Conservation (phyloP, 2,329 filamentous ascomycete genomes). For the Talaromyces pinophilus region DNA sequence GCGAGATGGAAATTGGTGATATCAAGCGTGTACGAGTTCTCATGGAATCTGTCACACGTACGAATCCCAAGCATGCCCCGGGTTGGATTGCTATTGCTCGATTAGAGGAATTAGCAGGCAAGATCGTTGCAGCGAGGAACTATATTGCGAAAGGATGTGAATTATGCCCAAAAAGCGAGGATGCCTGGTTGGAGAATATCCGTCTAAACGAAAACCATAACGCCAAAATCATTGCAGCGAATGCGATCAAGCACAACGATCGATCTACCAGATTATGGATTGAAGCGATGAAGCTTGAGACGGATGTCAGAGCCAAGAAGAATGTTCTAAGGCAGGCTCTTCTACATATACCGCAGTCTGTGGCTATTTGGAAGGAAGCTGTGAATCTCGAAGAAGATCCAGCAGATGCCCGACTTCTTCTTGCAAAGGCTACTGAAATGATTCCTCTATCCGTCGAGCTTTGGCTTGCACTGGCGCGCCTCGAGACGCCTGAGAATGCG, state of each 20-base stretch:
- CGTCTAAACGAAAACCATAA: conserved; percentile 88
- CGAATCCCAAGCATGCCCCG: conserved; percentile 89
- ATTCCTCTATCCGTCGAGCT: conserved; percentile 92
- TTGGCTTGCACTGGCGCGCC: conserved; percentile 87
- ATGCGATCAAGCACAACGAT: conserved; percentile 89
- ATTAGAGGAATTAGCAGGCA: conserved; percentile 88
- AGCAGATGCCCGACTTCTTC: conserved; percentile 79
- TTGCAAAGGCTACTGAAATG: conserved; percentile 93
- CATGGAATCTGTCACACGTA: conserved; percentile 95
- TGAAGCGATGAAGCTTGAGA: conserved; percentile 90
- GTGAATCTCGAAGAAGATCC: conserved; percentile 93
- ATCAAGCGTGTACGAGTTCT: conserved; percentile 91
- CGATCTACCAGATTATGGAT: conserved; percentile 89
- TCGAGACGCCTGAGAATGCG: conserved; percentile 87
- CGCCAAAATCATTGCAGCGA: conserved; percentile 90
- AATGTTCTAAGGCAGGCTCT: conserved; percentile 88
- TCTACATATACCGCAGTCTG: conserved; percentile 89
- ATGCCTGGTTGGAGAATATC: conserved; percentile 95
- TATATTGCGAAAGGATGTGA: conserved; percentile 86
- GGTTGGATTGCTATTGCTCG: conserved; percentile 95
- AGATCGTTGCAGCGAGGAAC: conserved; percentile 83
- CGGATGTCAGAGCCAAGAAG: conserved; percentile 80
- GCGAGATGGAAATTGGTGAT: conserved; percentile 84
- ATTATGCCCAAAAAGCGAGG: conserved; percentile 89
- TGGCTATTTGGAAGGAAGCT: conserved; percentile 96